A percentile compares a stretch with the other conserved stretches of the same genome.
Conservation (phyloP, 2,329 filamentous ascomycete species). For the Stagonosporopsis rhizophila region DNA sequence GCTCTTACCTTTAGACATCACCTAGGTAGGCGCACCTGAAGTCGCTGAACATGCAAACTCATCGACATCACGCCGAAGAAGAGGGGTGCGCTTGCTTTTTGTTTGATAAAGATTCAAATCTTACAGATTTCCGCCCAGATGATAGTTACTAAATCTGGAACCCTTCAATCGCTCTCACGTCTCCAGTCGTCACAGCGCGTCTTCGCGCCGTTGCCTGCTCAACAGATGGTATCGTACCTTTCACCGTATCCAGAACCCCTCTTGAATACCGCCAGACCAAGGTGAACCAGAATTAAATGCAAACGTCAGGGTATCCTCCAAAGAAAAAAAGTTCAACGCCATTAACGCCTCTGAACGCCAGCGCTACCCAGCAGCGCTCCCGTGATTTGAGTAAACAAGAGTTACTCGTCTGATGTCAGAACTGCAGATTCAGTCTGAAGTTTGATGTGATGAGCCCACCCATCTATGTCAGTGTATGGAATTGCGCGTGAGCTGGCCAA, state of each 20-base stretch:
- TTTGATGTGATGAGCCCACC: neutral
- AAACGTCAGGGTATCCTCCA: constrained; percentile 37
- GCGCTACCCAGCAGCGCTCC: constrained; percentile 7
- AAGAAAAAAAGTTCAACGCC: constrained; percentile 17
- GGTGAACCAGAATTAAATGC: constrained; percentile 5
- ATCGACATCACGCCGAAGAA: neutral
- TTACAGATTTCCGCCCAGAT: constrained; percentile 18
- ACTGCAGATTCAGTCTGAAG: neutral
- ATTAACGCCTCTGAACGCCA: neutral
- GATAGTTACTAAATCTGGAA: constrained; percentile 12
- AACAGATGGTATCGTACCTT: constrained; percentile 2
- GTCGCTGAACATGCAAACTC: neutral
- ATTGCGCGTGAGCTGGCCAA: neutral
- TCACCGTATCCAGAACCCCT: constrained; percentile 3
- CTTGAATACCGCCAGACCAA: constrained; percentile 5
- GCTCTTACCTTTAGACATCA: no score
- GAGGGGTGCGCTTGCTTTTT: neutral
- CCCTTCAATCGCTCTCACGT: neutral
- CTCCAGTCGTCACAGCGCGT: neutral
- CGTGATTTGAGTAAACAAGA: neutral
- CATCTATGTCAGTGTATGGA: neutral
- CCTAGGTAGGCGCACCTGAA: neutral
- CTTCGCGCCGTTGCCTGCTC: neutral
- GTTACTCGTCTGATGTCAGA: neutral
- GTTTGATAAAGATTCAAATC: constrained; percentile 14